phyloP scores from a whole-genome alignment of 768 basidiomycete genomes.

The Lactarius sanguifluus region DNA sequence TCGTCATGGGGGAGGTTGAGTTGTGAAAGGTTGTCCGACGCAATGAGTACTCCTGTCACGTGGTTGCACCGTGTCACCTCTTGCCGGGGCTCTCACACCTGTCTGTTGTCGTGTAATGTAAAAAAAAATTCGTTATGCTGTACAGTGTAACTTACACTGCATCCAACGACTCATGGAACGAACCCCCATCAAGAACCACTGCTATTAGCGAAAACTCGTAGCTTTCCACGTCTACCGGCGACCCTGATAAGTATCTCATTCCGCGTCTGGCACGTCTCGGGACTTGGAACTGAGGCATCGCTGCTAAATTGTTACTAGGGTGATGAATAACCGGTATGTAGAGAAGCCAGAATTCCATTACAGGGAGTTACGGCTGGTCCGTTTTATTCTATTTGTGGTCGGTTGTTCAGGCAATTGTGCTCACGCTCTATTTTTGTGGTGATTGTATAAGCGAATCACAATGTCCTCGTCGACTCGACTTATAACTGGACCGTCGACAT shows the following conservation, averaged over 20 bases:
- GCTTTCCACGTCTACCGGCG: too few species aligned
- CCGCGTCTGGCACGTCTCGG: background rate
- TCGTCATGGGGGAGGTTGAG: constrained; percentile 19
- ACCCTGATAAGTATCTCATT: too few species aligned
- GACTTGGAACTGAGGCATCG: background rate
- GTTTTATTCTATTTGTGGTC: background rate
- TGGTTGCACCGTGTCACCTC: constrained; percentile 5
- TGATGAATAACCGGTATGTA: background rate
- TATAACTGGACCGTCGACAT: background rate
- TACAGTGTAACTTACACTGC: too few species aligned
- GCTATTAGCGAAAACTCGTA: background rate
- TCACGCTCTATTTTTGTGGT: background rate
- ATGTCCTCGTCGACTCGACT: too few species aligned
- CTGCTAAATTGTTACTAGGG: background rate
- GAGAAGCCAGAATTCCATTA: background rate
- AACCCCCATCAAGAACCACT: too few species aligned
- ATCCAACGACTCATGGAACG: too few species aligned
- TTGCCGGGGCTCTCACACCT: background rate
- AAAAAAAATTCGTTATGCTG: too few species aligned
- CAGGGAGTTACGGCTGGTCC: background rate
- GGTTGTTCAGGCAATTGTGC: background rate
- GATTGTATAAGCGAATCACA: too few species aligned
- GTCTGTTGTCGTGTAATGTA: too few species aligned
- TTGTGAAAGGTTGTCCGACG: background rate
- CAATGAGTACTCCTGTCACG: constrained; percentile 12